Base-by-base conservation (phyloP, 306 rosid species). In the Begonia peltatifolia region DNA sequence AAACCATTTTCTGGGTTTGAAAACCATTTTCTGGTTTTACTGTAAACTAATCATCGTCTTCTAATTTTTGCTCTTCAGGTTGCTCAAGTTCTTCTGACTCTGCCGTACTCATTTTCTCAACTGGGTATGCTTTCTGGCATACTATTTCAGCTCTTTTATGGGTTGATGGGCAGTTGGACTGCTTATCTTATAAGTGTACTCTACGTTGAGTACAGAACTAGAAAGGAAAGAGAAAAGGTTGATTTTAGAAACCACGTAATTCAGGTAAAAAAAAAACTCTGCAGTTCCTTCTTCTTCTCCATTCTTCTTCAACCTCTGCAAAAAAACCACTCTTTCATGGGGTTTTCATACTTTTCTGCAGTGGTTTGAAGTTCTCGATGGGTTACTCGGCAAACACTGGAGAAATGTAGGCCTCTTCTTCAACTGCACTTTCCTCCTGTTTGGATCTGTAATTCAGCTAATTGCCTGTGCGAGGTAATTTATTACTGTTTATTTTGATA, bases 361-460 rank as follows among this genome's bases (percentile, higher is more conserved):
- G 99, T 90, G 99, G 99, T 86, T 90, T 74, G 99, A 90, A 73
- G 99, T 90, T 64, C 94, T 90, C 50, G 99, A 90, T 61, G 99
- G 99, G 50, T 89, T 90, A 47, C 58, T 90, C 54, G 95, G 99
- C 35, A 86, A 86, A 50, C 87, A 80, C 46, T 90, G 99, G 99
- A 90, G 99, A 60, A 90, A 86, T 51, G 61, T 52, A 14, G 99
- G 99, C 52, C 84, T 90, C 30, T 79, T 90, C 66, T 90, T 90
- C 84, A 90, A 90, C 70, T 90, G 95, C 62, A 90, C 99, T 42
- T 90, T 90, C 71, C 99, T 90, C 61, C 87, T 90, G 16, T 86
- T 86, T 71, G 99, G 99, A 76, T 90, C 99, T 67, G 95, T 90
- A 17, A 90, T 90, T 83, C 99, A 90, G 68, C 54, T 86, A 59